Base-by-base conservation (phyloP, 495 filamentous ascomycete species). In the Talaromyces nanjingensis region DNA sequence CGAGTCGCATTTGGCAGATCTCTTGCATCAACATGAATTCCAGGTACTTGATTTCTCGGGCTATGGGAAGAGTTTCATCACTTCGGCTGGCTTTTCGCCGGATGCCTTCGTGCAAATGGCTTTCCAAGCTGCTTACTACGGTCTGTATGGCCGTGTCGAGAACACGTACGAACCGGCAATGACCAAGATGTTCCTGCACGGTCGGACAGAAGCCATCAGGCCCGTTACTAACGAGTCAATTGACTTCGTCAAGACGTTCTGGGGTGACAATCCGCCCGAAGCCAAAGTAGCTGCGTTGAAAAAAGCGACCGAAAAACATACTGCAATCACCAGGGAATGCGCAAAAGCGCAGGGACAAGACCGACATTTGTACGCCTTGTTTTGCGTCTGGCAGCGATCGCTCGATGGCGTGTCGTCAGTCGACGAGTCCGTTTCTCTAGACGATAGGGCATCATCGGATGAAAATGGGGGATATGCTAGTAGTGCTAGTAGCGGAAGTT, bases 31-130 rank as follows among this genome's bases (percentile, higher is more conserved):
- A 71, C 96, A 97, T 68, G 94, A 98, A 73, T 97, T 98, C 69
- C 82, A 91, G 63, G 93, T 91, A 25, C 81, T 98, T 6, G 93
- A 98, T 63, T 98, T 98, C 69, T 77, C 77, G 55, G 84, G 86
- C 31, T 98, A 93, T 69, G 94, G 94, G 34, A 97, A 97, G 83
- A 96, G 94, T 74, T 97, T 96, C 69, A 98, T 98, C 72, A 98
- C 92, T 1, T 92, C 91, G 0, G 92, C 91, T 84, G 96, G 96
- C 25, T 96, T 98, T 72, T 97, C 94, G 0, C 94, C 94, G 0
- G 94, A 98, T 73, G 94, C 94, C 1, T 98, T 97, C 67, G 91
- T 98, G 33, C 94, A 98, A 73, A 98, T 98, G 94, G 96, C 94
- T 4, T 98, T 97, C 79, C 94, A 98, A 74, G 94, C 94, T 29